A percentile compares a stretch with the other conserved stretches of the same genome.
These are phyloP conservation scores for Fusarium metavorans DNA, from an alignment of 2,329 filamentous ascomycete species.

Conservation along the genomic window DNA sequence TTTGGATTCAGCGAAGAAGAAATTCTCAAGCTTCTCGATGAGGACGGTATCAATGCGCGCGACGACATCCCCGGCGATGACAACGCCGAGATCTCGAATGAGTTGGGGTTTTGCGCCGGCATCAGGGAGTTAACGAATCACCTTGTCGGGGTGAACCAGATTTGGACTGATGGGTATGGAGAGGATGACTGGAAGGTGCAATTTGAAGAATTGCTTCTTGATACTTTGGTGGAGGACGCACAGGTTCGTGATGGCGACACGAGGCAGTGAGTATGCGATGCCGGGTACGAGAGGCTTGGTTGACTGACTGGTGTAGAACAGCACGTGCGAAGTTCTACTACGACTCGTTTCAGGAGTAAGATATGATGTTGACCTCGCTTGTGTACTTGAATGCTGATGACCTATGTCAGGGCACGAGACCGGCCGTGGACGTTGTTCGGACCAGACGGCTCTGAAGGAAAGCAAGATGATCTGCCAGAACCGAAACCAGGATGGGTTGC, in stretches of 20 bases:
- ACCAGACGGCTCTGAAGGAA: background rate
- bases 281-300: no score
- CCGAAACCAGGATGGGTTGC: slow-evolving; percentile 34
- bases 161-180: background rate
- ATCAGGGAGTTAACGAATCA: background rate
- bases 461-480: background rate
- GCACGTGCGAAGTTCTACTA: slow-evolving; percentile 17
- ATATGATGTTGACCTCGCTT: background rate
- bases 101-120: background rate
- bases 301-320: slow-evolving; percentile 1
- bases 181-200: slow-evolving; percentile 8
- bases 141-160: background rate
- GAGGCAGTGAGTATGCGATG: slow-evolving; percentile 7
- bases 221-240: background rate
- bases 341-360: slow-evolving; percentile 16
- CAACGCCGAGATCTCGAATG: slow-evolving; percentile 4
- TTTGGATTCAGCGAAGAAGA: slow-evolving; percentile 5
- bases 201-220: slow-evolving; percentile 4
- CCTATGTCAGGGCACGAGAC: background rate
- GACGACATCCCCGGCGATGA: background rate
- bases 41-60: background rate
- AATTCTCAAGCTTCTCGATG: background rate
- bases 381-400: background rate
- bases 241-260: background rate
- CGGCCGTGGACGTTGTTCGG: slow-evolving; percentile 23